Evolutionary conservation across 1,284 basidiomycete genomes (phyloP), one percentile per base, ranked within the genome.

Genomic region (Pholiota adiposa): DNA sequence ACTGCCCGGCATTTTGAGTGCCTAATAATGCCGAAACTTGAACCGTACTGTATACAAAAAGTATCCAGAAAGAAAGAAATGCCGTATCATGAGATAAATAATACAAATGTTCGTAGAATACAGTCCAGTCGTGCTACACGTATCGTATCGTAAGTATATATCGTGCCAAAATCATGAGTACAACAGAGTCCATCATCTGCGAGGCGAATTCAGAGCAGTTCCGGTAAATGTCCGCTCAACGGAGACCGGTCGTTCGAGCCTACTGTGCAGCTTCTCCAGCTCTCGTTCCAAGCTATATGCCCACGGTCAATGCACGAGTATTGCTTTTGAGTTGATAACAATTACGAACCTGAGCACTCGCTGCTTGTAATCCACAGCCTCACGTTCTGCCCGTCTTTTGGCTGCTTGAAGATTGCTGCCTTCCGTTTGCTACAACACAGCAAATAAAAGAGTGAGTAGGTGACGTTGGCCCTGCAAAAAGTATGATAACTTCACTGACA

Each of bases 311-410:
- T 43, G 40, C 61, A 60, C 54, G 41, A 48, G 36, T 64, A 41
- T 23, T 29, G 14, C 9, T 9, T 2, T 4, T 14, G 11, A 27
- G 43, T 27, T 11, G 5, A 16, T 18, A 57, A 11, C 34, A 36
- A 27, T 51, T 12, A 34, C 23, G 54, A n/a, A 92, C 89, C 81
- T 86, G 16, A 92, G 76, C 33, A 86, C 80, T 62, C 85, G 84
- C 73, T 90, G 88, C 72, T 86, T 89, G 65, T 83, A 84, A 65
- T 93, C 90, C 0, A 77, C 82, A 21, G 87, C 88, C 68, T 93
- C 90, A 25, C 90, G 82, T 68, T 92, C 90, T 41, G 88, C 88
- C 51, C 89, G 82, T 50, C 90, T 84, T 72, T 92, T 92, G 19
- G 83, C 84, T 14, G 89, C 79, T 64, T 89, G 85, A 3, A 92